Percentiles rank a stretch among this genome's conserved stretches.
These are phyloP conservation scores for Yamadazyma endophytica DNA, from an alignment of 805 yeast genomes.

Conservation along the genomic window DNA sequence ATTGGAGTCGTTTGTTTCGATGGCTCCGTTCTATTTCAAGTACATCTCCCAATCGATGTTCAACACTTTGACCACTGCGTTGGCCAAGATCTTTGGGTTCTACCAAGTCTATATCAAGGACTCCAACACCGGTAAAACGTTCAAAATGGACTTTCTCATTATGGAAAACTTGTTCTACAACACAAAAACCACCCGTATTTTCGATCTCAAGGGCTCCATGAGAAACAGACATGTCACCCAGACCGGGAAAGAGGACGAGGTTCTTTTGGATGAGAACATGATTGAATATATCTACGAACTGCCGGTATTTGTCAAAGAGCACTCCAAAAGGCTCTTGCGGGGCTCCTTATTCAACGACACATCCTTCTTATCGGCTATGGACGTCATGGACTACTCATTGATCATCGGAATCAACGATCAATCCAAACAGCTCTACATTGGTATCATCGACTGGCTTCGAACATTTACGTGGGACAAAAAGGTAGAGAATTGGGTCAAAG, in stretches of 20 bases:
- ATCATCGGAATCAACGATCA: constrained; percentile 84
- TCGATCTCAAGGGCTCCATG: constrained; percentile 97
- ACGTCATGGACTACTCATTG: constrained; percentile 96
- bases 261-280: constrained; percentile 93
- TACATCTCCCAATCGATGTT: constrained; percentile 93
- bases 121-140: constrained; percentile 66
- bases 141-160: constrained; percentile 85
- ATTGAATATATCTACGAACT: constrained; percentile 95
- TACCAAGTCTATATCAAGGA: constrained; percentile 86
- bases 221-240: constrained; percentile 94
- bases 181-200: constrained; percentile 74
- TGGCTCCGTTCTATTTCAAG: constrained; percentile 95
- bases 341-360: constrained; percentile 96
- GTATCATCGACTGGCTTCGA: constrained; percentile 89
- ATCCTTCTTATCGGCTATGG: constrained; percentile 89
- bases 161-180: constrained; percentile 95
- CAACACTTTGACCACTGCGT: constrained; percentile 90
- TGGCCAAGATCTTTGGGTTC: constrained; percentile 93
- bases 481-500: constrained; percentile 98
- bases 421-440: constrained; percentile 71
- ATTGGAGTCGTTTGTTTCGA: constrained; percentile 86
- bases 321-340: constrained; percentile 77
- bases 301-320: constrained; percentile 90
- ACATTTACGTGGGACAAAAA: constrained; percentile 99
- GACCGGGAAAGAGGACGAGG: constrained; percentile 94